Percentiles rank a stretch among this genome's conserved stretches.
Evolutionary conservation across 306 rosid genomes (phyloP).

Genomic region (Sphenostylis stenocarpa): DNA sequence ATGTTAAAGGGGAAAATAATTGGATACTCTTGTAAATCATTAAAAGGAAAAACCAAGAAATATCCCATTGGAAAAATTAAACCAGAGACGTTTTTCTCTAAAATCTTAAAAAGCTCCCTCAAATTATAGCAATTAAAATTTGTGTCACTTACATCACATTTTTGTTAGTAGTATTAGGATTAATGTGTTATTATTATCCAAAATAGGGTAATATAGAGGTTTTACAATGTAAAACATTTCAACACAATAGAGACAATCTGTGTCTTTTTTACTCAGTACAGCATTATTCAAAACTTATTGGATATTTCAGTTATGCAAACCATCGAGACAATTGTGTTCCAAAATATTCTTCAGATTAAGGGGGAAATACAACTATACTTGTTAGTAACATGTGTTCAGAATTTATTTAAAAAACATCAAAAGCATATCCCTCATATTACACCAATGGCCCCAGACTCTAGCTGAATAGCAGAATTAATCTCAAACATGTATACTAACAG

Average conservation of each 20-base stretch:
- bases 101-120: background rate
- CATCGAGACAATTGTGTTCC: slow-evolving; percentile 13
- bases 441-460: background rate
- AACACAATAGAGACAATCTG: background rate
- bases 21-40: background rate
- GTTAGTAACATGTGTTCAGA: background rate
- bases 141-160: background rate
- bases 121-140: background rate
- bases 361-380: background rate
- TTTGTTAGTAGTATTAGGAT: background rate
- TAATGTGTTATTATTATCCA: background rate
- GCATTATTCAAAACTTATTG: background rate
- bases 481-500: slow-evolving; percentile 13
- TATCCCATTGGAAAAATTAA: background rate
- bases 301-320: background rate
- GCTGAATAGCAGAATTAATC: slow-evolving; percentile 15
- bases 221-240: slow-evolving; percentile 4
- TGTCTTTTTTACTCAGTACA: background rate
- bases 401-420: background rate
- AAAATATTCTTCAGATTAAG: slow-evolving; percentile 1
- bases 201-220: background rate
- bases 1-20: background rate
- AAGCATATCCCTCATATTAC: slow-evolving; percentile 13
- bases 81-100: background rate
- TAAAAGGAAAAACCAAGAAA: background rate